Conservation (phyloP, 2,329 filamentous ascomycete species). For the Colletotrichum aenigma region DNA sequence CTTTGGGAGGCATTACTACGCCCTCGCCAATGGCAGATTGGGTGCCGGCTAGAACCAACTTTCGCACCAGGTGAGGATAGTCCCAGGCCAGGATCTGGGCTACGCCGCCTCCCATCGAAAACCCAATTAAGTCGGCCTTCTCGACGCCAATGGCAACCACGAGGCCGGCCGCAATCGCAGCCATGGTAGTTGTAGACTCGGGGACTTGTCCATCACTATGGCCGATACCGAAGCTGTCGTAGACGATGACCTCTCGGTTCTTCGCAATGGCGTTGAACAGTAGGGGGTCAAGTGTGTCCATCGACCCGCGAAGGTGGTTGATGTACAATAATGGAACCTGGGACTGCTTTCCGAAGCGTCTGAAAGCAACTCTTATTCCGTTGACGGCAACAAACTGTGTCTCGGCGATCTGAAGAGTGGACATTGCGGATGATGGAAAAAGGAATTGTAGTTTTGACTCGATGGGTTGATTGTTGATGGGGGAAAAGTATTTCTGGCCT, state of each 20-base stretch:
- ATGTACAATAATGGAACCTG: background rate
- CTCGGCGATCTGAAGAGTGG: background rate
- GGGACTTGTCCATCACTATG: background rate
- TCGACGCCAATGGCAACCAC: background rate
- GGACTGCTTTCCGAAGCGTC: background rate
- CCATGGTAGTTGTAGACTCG: background rate
- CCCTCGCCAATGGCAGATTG: background rate
- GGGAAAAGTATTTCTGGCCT: background rate
- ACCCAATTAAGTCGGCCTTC: background rate
- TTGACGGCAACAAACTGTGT: background rate
- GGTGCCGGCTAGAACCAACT: background rate
- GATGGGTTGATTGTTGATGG: background rate
- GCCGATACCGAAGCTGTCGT: background rate
- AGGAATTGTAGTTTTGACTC: background rate
- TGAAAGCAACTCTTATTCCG: background rate
- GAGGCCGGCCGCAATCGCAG: background rate
- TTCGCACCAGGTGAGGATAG: background rate
- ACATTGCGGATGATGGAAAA: background rate
- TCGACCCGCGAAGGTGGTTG: background rate
- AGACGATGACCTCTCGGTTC: background rate
- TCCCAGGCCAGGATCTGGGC: background rate
- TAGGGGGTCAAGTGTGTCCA: background rate
- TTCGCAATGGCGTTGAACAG: background rate
- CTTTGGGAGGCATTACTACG: background rate
- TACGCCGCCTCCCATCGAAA: background rate